phyloP scores from a whole-genome alignment of 768 basidiomycete genomes.

The Tubosaeta brunneosetosa region DNA sequence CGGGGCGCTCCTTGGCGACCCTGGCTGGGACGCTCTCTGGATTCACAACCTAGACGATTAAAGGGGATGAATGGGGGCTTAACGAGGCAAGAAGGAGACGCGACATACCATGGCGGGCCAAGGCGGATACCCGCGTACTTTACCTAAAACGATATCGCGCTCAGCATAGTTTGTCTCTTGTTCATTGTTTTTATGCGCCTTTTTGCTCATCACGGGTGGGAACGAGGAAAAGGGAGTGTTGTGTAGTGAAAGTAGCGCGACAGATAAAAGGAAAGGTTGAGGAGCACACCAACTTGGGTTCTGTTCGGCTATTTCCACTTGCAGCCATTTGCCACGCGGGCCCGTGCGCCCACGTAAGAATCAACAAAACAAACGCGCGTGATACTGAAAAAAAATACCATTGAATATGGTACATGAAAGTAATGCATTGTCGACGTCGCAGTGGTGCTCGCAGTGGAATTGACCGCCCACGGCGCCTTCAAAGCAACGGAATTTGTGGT shows the following conservation, averaged over 20 bases:
- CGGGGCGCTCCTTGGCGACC: slow-evolving; percentile 70
- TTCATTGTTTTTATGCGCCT: slow-evolving; percentile 39
- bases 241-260: slow-evolving; percentile 26
- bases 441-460: slow-evolving; percentile 16
- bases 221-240: slow-evolving; percentile 15
- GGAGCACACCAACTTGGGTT: slow-evolving; percentile 37
- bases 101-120: slow-evolving; percentile 92
- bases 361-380: slow-evolving; percentile 31
- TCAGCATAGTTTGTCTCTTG: slow-evolving; percentile 50
- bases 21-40: slow-evolving; percentile 54
- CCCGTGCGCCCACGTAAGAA: slow-evolving; percentile 37
- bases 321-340: slow-evolving; percentile 38
- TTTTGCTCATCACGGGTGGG: slow-evolving; percentile 44
- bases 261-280: slow-evolving; percentile 38
- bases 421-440: slow-evolving; percentile 19
- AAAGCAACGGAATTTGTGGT: slow-evolving; percentile 5
- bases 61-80: slow-evolving; percentile 10
- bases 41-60: slow-evolving; percentile 65
- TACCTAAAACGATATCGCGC: slow-evolving; percentile 86
- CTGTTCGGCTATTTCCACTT: slow-evolving; percentile 38
- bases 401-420: slow-evolving; percentile 28
- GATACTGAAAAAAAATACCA: slow-evolving; percentile 30
- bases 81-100: slow-evolving; percentile 17
- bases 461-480: slow-evolving; percentile 10
- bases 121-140: slow-evolving; percentile 89